Evolutionary conservation across 768 basidiomycete genomes (phyloP).

Genomic region (Lentinula detonsa): DNA sequence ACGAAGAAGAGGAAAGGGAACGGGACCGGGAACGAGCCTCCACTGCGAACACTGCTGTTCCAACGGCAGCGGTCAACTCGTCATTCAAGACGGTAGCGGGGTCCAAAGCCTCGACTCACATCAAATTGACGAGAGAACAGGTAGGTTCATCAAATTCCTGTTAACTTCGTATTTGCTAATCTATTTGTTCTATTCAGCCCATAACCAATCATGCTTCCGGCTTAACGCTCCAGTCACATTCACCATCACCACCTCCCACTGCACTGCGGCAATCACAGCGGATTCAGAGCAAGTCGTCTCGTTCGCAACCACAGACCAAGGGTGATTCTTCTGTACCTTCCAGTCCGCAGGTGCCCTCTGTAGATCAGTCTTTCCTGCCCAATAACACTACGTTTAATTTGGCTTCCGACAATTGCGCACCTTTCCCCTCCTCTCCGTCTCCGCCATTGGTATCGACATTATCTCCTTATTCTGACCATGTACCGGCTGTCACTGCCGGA

Average conservation of each 20-base stretch:
- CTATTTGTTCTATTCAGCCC: conserved; percentile 16
- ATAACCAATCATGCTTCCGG: conserved; percentile 10
- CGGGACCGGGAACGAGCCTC: conserved; percentile 38
- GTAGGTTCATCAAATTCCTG: conserved; percentile 19
- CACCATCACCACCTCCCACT: conserved; percentile 28
- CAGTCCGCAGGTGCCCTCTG: not conserved
- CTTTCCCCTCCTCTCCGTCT: conserved; percentile 12
- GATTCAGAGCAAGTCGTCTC: conserved; percentile 16
- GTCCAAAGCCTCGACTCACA: not conserved
- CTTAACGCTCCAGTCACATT: conserved; percentile 9
- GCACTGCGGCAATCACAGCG: conserved; percentile 20
- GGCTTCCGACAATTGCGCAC: conserved; percentile 6
- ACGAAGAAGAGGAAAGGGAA: conserved; percentile 73
- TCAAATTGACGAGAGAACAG: not conserved
- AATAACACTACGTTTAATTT: conserved; percentile 12
- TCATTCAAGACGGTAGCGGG: not conserved
- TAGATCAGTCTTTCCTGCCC: conserved; percentile 7
- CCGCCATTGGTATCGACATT: conserved; percentile 21
- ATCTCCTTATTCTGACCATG: not conserved
- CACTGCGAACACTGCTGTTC: conserved; percentile 6
- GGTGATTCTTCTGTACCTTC: conserved; percentile 5
- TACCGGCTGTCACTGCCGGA: conserved; percentile 42
- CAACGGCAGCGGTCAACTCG: not conserved
- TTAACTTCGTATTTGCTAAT: conserved; percentile 8
- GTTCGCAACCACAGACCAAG: conserved; percentile 14